Evolutionary conservation across 2,329 filamentous ascomycete species (phyloP), one percentile per base, ranked within the genome.

Genomic region (Botryotinia globosa): DNA sequence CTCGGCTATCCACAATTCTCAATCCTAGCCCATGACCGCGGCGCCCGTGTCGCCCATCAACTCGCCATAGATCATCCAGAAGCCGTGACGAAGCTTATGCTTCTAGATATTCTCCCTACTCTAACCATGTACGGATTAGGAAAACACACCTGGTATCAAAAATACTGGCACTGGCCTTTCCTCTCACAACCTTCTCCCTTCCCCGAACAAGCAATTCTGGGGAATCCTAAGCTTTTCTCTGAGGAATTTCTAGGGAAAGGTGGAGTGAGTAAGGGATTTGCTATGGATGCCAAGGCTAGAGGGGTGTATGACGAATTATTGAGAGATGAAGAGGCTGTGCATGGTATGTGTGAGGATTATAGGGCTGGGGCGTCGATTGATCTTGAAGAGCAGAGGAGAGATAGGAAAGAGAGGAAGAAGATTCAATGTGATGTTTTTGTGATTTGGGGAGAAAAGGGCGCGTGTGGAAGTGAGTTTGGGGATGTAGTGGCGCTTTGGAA

Each of bases 111-210:
- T 61, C 86, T 84, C 58, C 88, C 87, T 3, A 89, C 87, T 0
- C 82, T 87, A 18, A 83, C 83, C 9, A 88, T 88, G 84, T 89
- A 85, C 80, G 80, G 81, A 66, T 79, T 82, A 25, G 83, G 83
- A 4, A 75, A 83, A 69, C 75, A 82, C 7, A 79, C 80, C 0
- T 85, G 87, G 73, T 85, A 86, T 1, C 81, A 81, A 42, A 82
- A 83, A 0, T 89, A 88, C 78, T 89, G 85, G 76, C 87, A 89
- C 79, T 89, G 87, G 87, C 88, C 87, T 69, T 85, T 89, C 74
- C 82, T 89, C 32, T 86, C 88, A 14, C 87, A 89, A 77, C 78
- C 81, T 0, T 80, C 80, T 8, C 85, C 87, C 0, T 82, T 89
- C 8, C 87, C 85, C 0, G 87, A 88, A 76, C 83, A 82, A 58